Conservation (phyloP, 1,284 basidiomycete species). For the Vanrija pseudolonga region DNA sequence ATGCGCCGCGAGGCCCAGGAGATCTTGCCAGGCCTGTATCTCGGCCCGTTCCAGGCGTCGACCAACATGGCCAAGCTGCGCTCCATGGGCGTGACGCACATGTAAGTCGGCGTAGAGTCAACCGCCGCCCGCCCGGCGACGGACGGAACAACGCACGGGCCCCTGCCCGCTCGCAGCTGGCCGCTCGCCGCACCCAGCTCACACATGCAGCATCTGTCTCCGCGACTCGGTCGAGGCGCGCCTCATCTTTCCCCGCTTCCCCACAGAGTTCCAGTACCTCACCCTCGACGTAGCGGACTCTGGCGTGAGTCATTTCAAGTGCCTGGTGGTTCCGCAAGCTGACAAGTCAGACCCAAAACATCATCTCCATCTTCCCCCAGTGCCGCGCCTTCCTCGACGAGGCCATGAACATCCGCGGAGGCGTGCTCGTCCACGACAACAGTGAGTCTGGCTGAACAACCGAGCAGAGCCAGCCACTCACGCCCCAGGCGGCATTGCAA, state of each 20-base stretch:
- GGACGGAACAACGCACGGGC: background rate
- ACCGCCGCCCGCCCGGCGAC: background rate
- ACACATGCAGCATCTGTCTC: slow-evolving; percentile 66
- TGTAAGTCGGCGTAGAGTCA: slow-evolving; percentile 57
- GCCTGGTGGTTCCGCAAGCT: no score
- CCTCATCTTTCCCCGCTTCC: slow-evolving; percentile 80
- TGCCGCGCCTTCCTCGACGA: slow-evolving; percentile 74
- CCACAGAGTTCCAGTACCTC: slow-evolving; percentile 72
- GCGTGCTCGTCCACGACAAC: slow-evolving; percentile 85
- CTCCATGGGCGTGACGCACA: slow-evolving; percentile 71
- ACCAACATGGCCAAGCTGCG: slow-evolving; percentile 68
- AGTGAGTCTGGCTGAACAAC: slow-evolving; percentile 54
- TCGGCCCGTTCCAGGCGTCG: slow-evolving; percentile 84
- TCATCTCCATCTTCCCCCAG: slow-evolving; percentile 64
- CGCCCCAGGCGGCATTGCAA: slow-evolving; percentile 70
- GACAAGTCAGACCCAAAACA: slow-evolving; percentile 63
- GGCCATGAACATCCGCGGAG: slow-evolving; percentile 64
- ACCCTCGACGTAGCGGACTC: slow-evolving; percentile 83
- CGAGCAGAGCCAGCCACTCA: slow-evolving; percentile 1
- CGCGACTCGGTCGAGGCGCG: slow-evolving; percentile 81
- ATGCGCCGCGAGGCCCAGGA: slow-evolving; percentile 92
- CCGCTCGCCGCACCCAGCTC: no score
- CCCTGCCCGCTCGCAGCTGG: no score
- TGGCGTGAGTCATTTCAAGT: slow-evolving; percentile 52
- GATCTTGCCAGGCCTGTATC: slow-evolving; percentile 74